A percentile compares a stretch with the other conserved stretches of the same genome.
phyloP scores from a whole-genome alignment of 1,284 basidiomycete species.

The Irpex sp. region DNA sequence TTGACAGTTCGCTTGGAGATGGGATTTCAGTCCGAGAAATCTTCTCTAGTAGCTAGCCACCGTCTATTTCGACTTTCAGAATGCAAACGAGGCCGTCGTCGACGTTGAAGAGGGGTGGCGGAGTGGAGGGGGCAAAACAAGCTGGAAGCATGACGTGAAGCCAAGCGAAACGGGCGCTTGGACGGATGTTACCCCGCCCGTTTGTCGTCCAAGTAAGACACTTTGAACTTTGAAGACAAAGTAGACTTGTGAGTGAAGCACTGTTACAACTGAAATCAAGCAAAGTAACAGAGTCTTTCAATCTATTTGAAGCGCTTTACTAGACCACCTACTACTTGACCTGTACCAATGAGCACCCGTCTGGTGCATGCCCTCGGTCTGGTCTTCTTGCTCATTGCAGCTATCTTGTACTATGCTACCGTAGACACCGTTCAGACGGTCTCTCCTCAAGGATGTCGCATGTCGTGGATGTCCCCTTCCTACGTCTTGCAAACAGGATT shows the following conservation, averaged over 20 bases:
- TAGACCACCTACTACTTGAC: not conserved
- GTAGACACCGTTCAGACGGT: constrained; percentile 22
- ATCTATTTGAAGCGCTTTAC: not conserved
- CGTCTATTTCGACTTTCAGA: not conserved
- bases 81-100: not conserved
- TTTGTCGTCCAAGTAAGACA: not conserved
- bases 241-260: not conserved
- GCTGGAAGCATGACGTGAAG: not conserved
- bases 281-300: not conserved
- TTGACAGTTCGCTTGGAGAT: not conserved
- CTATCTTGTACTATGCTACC: constrained; percentile 22
- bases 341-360: constrained; percentile 15
- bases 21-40: too few species aligned
- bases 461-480: constrained; percentile 96
- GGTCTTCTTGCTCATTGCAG: constrained; percentile 18
- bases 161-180: not conserved
- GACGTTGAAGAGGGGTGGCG: not conserved
- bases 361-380: constrained; percentile 12
- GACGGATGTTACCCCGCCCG: not conserved
- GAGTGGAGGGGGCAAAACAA: not conserved
- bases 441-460: constrained; percentile 83
- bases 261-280: not conserved
- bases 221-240: too few species aligned
- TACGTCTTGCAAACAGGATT: constrained; percentile 70
- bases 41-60: not conserved